Percentiles rank a stretch among this genome's conserved stretches.
Evolutionary conservation across 2,329 filamentous ascomycete species (phyloP).

Genomic region (Alternaria sp.): DNA sequence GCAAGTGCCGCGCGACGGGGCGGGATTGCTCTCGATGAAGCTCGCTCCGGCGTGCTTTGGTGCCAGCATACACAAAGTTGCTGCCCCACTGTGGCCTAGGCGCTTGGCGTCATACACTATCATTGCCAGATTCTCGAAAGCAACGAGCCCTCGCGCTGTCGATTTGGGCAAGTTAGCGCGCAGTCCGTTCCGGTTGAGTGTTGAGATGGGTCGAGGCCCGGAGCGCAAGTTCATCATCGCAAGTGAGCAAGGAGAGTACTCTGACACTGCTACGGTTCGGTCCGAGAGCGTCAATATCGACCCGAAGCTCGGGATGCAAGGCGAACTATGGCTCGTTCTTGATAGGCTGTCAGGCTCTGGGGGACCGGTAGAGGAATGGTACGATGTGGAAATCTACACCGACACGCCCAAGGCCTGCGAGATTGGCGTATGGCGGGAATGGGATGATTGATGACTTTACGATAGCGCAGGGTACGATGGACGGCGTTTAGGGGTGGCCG

Average conservation of each 20-base stretch:
- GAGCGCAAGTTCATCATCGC: constrained; percentile 69
- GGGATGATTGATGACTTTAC: constrained; percentile 43
- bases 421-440: constrained; percentile 55
- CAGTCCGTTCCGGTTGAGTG: constrained; percentile 69
- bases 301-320: constrained; percentile 61
- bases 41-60: constrained; percentile 62
- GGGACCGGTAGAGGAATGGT: constrained; percentile 55
- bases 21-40: constrained; percentile 71
- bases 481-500: constrained; percentile 1
- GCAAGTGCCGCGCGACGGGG: constrained; percentile 73
- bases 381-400: constrained; percentile 57
- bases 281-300: constrained; percentile 78
- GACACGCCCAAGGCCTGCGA: constrained; percentile 54
- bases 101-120: constrained; percentile 69
- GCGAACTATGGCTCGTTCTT: constrained; percentile 79
- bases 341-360: constrained; percentile 73
- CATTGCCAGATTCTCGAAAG: constrained; percentile 56
- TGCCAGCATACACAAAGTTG: constrained; percentile 59
- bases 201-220: constrained; percentile 76
- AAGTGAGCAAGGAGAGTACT: constrained; percentile 76
- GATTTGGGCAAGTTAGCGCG: constrained; percentile 40
- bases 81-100: constrained; percentile 57
- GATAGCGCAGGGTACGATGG: background rate
- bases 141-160: constrained; percentile 34
- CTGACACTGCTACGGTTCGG: constrained; percentile 70